Evolutionary conservation across 2,329 filamentous ascomycete species (phyloP), one percentile per base, ranked within the genome.

Genomic region (Pseudocercospora crystallina): DNA sequence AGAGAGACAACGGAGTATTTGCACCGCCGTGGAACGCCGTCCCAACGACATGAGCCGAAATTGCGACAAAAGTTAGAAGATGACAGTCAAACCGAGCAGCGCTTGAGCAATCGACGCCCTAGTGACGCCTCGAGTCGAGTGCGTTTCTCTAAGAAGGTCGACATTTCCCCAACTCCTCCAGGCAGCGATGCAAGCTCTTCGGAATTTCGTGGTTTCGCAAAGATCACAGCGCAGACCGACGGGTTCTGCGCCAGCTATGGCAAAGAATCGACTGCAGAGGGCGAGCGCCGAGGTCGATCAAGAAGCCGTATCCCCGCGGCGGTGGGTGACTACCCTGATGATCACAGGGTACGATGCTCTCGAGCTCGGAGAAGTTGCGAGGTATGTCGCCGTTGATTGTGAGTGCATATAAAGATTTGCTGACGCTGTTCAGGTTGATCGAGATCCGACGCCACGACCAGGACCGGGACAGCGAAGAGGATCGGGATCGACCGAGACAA

Each of bases 161-260:
- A 65, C 26, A 53, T 66, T 46, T 66, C 65, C 35, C 63, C 65
- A 8, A 66, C 65, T 14, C 65, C 65, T 30, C 65, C 63, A 11
- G 51, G 51, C 30, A 65, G 63, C 50, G 61, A 67, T 36, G 64
- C 63, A 33, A 64, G 58, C 51, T 65, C 62, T 15, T 49, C 54
- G 5, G 50, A 60, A 17, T 62, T 63, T 35, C 60, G 58, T 9
- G 51, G 48, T 33, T 53, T 57, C 17, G 56, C 54, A 37, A 40
- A 30, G 31, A 46, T 20, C 14, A 51, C 13, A 29, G 45, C 11
- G 30, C 54, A 33, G 40, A 38, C 26, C 4, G 20, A 26, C 20
- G 20, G 20, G 20, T 26, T 26, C 20, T 26, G 20, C 43, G 29
- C 10, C 56, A 60, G 55, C 56, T 49, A 38, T 51, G 47, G 9